Evolutionary conservation across 192 early-diverging fungal species (phyloP), one percentile per base, ranked within the genome.

Genomic region (Coemansia sp.): DNA sequence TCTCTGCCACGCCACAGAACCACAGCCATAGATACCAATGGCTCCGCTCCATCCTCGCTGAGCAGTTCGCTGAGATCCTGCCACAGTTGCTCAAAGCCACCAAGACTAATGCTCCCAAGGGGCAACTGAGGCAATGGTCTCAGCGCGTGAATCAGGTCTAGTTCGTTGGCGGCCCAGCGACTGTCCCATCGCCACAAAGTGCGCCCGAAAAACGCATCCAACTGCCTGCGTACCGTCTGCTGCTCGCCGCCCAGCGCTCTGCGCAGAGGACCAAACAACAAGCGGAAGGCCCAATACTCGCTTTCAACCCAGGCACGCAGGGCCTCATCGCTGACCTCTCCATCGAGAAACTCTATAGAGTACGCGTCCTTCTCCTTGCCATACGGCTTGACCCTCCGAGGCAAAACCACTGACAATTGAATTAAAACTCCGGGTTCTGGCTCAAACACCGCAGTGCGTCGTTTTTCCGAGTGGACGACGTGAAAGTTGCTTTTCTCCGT

Each of bases 61-160:
- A 38, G n/a, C 12, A 73, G 55, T 38, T 55, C 23, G 0, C 48
- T n/a, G 16, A 79, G 65, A 23, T 70, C 77, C 10, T 62, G 72
- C 72, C 77, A 74, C 36, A 80, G 63, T 66, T 80, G 69, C 25
- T 71, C 77, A 59, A 80, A 80, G 0, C 72, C 77, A 21, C 77
- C 77, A 21, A 80, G 37, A 18, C 77, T 80, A 14, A 80, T 80
- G 0, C 72, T n/a, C 1, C 77, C 77, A 2, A 80, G 25, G 0
- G 65, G 69, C 37, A 80, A 21, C 45, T 70, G 38, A 7, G 77
- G 72, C 48, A 80, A 20, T 21, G 77, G 77, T 7, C 37, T 58
- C 50, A 80, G 42, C 0, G 70, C 56, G 45, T 61, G 42, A 4
- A 76, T 25, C 45, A 82, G 62, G 59, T 71, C 70, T 6, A 82